These are phyloP conservation scores for Fusarium decemcellulare DNA, from an alignment of 2,329 filamentous ascomycete genomes.

Conservation along the genomic window DNA sequence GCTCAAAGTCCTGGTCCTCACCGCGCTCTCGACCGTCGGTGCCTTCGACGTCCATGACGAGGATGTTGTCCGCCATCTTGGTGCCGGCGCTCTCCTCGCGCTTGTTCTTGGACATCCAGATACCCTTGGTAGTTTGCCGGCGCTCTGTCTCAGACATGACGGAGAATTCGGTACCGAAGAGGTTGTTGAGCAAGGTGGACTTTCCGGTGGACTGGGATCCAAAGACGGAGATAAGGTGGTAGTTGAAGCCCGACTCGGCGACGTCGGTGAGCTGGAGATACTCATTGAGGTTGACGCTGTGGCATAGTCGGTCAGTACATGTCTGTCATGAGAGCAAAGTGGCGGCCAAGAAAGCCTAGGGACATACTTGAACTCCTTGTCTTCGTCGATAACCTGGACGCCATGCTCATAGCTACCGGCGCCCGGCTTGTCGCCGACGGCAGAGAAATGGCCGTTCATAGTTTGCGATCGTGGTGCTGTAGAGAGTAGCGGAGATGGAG, in stretches of 20 bases:
- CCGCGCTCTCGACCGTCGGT: slow-evolving; percentile 96
- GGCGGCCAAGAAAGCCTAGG: slow-evolving; percentile 25
- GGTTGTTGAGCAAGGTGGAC: slow-evolving; percentile 94
- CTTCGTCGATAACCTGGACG: slow-evolving; percentile 92
- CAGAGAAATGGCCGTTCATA: slow-evolving; percentile 88
- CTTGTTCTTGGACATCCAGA: slow-evolving; percentile 99
- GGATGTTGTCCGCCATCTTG: slow-evolving; percentile 94
- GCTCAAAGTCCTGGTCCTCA: slow-evolving; percentile 98
- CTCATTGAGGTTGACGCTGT: slow-evolving; percentile 80
- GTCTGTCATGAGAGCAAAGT: slow-evolving; percentile 16
- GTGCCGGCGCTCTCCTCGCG: slow-evolving; percentile 63
- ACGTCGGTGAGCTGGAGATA: slow-evolving; percentile 88
- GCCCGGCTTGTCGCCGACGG: slow-evolving; percentile 75
- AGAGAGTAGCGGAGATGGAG: slow-evolving; percentile 13
- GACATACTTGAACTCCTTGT: slow-evolving; percentile 95
- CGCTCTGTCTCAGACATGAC: slow-evolving; percentile 97
- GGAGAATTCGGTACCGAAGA: slow-evolving; percentile 96
- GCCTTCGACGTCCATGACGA: slow-evolving; percentile 99
- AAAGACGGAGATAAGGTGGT: slow-evolving; percentile 99
- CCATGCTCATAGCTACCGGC: slow-evolving; percentile 87
- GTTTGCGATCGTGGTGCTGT: slow-evolving; percentile 43
- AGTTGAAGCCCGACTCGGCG: slow-evolving; percentile 95
- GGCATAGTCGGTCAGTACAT: slow-evolving; percentile 25
- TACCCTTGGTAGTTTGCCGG: slow-evolving; percentile 97
- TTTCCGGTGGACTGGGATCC: slow-evolving; percentile 99